Evolutionary conservation across 257 asterid genomes (phyloP).

Genomic region (Fraxinus quadrangulata): DNA sequence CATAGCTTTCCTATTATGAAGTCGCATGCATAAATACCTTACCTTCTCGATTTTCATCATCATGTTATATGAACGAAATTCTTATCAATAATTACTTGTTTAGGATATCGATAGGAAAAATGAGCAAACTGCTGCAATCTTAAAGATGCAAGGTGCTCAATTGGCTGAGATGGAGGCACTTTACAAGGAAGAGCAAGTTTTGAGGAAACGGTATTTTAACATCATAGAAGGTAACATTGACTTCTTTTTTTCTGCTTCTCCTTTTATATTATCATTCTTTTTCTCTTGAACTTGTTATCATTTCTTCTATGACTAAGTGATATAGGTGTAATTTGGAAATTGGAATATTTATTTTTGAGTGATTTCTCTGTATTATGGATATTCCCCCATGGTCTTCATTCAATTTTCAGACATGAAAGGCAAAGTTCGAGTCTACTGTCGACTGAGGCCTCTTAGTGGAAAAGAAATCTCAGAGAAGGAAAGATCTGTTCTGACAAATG

Average conservation of each 20-base stretch:
- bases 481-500: constrained; percentile 52
- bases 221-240: constrained; percentile 73
- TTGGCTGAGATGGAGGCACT: constrained; percentile 91
- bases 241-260: neutral
- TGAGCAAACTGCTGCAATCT: constrained; percentile 94
- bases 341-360: constrained; percentile 5
- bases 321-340: neutral
- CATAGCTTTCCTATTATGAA: constrained; percentile 7
- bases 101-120: constrained; percentile 94
- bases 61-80: constrained; percentile 15
- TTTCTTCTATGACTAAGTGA: constrained; percentile 6
- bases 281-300: constrained; percentile 2
- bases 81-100: constrained; percentile 22
- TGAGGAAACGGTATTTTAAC: constrained; percentile 89
- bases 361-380: constrained; percentile 7
- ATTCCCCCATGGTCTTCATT: constrained; percentile 5
- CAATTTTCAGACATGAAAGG: constrained; percentile 84
- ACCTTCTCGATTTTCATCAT: neutral
- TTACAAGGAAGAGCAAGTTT: constrained; percentile 89
- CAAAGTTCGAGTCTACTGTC: constrained; percentile 90
- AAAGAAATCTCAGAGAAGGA: constrained; percentile 73
- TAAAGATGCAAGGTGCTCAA: constrained; percentile 96
- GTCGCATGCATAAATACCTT: neutral
- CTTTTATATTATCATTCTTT: neutral
- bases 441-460: constrained; percentile 84